Base-by-base conservation (phyloP, 768 basidiomycete species). In the Serendipita sp. region DNA sequence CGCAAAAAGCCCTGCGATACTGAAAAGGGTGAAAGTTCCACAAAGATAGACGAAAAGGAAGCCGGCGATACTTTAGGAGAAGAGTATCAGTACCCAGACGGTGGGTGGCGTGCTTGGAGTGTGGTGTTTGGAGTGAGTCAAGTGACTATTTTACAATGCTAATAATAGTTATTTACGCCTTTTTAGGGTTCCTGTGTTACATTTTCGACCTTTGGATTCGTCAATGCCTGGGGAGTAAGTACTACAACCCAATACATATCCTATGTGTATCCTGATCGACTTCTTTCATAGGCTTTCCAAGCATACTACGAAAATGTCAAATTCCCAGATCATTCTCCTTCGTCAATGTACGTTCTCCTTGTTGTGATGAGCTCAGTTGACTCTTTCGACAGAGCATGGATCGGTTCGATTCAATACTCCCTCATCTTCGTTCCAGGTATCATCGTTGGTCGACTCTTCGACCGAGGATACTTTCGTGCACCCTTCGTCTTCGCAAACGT, bases 391-490 rank as follows among this genome's bases (percentile, higher is more conserved):
- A 88, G 87, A 50, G 81, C 87, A 46, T 90, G 87, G 87, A 88
- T 90, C 44, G 87, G 88, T 3, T 89, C 87, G 15, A 63, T 71
- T 43, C 66, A 70, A 60, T 70, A 71, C 63, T 66, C 69, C 18
- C 65, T 70, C 36, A 65, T 69, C 13, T 70, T 71, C 63, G 64
- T 71, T 36, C 70, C 70, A 84, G 81, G 8, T 37, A 72, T 90
- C 4, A 37, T 86, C 50, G 76, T 79, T 2, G 88, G 88, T 0
- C 81, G 85, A 4, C 70, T 89, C 15, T 88, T 89, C 72, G 88
- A 91, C 71, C 70, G 86, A 45, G 88, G 88, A 62, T 80, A 83
- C 67, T 82, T 84, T 71, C 81, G 76, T 37, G 69, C 77, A 1
- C 78, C 40, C 45, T 63, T 63, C 64, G 64, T 62, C 27, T 3